Conservation (phyloP, 2,329 filamentous ascomycete genomes). For the Hortaea sp. region DNA sequence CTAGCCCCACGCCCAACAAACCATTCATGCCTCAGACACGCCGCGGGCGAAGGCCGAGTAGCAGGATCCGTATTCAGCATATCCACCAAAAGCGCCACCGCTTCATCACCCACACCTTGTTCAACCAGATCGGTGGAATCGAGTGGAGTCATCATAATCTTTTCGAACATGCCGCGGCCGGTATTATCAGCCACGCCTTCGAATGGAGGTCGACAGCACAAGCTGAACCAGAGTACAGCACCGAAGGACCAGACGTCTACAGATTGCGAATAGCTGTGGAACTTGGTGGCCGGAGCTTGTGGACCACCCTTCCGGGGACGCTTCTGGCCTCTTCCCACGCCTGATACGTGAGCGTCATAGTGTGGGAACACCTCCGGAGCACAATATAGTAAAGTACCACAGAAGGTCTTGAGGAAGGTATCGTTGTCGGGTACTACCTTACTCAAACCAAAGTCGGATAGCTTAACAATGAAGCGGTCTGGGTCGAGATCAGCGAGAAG, state of each 20-base stretch:
- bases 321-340: constrained; percentile 51
- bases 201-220: constrained; percentile 75
- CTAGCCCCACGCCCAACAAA: constrained; percentile 30
- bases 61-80: constrained; percentile 78
- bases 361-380: constrained; percentile 93
- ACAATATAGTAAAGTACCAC: constrained; percentile 89
- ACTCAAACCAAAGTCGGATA: constrained; percentile 93
- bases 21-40: constrained; percentile 67
- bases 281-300: constrained; percentile 31
- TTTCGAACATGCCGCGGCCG: constrained; percentile 69
- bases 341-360: constrained; percentile 51
- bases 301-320: constrained; percentile 38
- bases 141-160: constrained; percentile 71
- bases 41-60: constrained; percentile 60
- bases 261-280: constrained; percentile 70
- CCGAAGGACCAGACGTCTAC: constrained; percentile 96
- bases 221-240: constrained; percentile 77
- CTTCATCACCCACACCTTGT: constrained; percentile 51
- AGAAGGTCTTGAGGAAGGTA: constrained; percentile 92
- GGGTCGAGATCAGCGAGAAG: constrained; percentile 65
- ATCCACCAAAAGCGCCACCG: constrained; percentile 62
- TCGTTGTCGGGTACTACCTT: constrained; percentile 78
- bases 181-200: constrained; percentile 65
- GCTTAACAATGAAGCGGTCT: constrained; percentile 59
- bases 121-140: constrained; percentile 55